Conservation (phyloP, 1,284 basidiomycete genomes). For the Rhodofomes roseus region DNA sequence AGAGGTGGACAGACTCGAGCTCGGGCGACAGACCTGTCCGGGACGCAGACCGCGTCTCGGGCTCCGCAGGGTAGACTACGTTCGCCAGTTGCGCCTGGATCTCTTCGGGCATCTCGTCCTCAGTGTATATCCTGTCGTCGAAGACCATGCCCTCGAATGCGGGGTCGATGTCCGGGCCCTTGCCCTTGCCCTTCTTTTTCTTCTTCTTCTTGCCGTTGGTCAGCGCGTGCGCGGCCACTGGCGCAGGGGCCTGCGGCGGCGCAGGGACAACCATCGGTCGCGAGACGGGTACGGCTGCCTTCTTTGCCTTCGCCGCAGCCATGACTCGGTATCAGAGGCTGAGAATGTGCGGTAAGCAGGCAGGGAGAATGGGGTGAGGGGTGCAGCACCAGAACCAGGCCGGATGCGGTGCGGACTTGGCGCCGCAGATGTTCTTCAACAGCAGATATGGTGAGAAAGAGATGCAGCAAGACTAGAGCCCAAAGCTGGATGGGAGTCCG, state of each 20-base stretch:
- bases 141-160: slow-evolving; percentile 12
- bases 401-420: background rate
- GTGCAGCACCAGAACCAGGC: background rate
- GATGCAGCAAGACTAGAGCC: background rate
- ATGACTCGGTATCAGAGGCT: background rate
- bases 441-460: background rate
- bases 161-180: slow-evolving; percentile 20
- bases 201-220: slow-evolving; percentile 41
- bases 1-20: slow-evolving; percentile 45
- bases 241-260: background rate
- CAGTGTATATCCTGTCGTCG: slow-evolving; percentile 28
- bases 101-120: slow-evolving; percentile 27
- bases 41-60: slow-evolving; percentile 19
- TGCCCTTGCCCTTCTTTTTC: slow-evolving; percentile 44
- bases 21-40: slow-evolving; percentile 39
- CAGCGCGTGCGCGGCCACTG: slow-evolving; percentile 1
- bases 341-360: background rate
- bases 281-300: background rate
- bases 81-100: slow-evolving; percentile 21
- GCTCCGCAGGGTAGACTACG: background rate
- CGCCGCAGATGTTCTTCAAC: background rate
- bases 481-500: background rate
- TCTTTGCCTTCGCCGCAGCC: slow-evolving; percentile 1
- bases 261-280: background rate
- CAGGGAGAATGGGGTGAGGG: background rate